Conservation (phyloP, 306 rosid genomes). For the Styphnolobium japonicum region DNA sequence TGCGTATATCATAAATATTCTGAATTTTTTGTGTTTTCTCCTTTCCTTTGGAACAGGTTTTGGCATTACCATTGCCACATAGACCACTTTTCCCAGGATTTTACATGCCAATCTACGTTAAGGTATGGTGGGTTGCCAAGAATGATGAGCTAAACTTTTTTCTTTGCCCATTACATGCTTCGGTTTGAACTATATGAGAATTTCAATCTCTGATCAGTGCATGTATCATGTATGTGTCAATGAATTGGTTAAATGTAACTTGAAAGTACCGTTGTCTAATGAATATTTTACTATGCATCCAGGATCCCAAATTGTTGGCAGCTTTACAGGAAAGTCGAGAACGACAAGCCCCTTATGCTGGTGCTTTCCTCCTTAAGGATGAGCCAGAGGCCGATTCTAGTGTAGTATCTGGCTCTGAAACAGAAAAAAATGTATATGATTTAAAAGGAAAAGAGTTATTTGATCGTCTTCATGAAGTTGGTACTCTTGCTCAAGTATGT, state of each 20-base stretch:
- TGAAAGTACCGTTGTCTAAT: conserved; percentile 9
- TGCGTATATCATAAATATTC: neutral
- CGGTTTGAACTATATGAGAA: conserved; percentile 10
- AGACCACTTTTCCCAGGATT: conserved; percentile 98
- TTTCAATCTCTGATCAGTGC: conserved; percentile 4
- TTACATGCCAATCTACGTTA: conserved; percentile 96
- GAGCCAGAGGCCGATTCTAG: conserved; percentile 82
- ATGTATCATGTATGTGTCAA: neutral
- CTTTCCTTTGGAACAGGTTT: conserved; percentile 59
- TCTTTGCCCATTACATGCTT: neutral
- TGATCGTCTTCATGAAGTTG: conserved; percentile 94
- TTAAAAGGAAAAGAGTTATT: conserved; percentile 84
- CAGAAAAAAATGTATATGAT: conserved; percentile 66
- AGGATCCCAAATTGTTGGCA: conserved; percentile 90
- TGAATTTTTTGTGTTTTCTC: neutral
- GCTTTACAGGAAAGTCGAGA: conserved; percentile 91
- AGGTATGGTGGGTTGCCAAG: conserved; percentile 53
- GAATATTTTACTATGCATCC: conserved; percentile 29
- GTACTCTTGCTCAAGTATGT: conserved; percentile 95
- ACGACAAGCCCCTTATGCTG: conserved; percentile 98
- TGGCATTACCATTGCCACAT: conserved; percentile 94
- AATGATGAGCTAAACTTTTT: neutral
- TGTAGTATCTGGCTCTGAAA: conserved; percentile 64
- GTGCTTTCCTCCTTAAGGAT: conserved; percentile 93
- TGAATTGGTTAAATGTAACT: conserved; percentile 3